phyloP scores from a whole-genome alignment of 805 yeast species.

The Babjeviella inositovora region DNA sequence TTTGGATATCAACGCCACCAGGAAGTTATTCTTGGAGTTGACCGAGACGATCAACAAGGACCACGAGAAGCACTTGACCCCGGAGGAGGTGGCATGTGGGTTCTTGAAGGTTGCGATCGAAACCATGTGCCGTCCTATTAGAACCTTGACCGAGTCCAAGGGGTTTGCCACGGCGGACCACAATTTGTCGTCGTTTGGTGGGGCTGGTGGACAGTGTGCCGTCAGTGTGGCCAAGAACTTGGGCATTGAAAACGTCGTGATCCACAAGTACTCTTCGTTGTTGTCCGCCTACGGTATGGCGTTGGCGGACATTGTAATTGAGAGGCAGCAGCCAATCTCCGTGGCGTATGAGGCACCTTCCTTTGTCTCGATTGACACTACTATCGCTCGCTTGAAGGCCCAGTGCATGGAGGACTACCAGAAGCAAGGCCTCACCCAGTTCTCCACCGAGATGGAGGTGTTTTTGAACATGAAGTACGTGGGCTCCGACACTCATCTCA shows the following conservation, averaged over 20 bases:
- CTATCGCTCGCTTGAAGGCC: conserved; percentile 16
- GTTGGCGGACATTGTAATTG: conserved; percentile 73
- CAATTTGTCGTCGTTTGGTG: conserved; percentile 73
- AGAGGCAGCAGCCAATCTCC: conserved; percentile 47
- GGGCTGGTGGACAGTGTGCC: conserved; percentile 91
- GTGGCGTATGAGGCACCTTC: conserved; percentile 17
- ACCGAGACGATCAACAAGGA: conserved; percentile 40
- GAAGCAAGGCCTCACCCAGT: conserved; percentile 35
- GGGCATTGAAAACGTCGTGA: conserved; percentile 52
- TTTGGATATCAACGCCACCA: conserved; percentile 39
- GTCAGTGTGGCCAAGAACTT: conserved; percentile 57
- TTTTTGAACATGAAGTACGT: conserved; percentile 67
- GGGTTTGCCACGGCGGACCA: conserved; percentile 57
- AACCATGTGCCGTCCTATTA: conserved; percentile 81
- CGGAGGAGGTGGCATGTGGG: conserved; percentile 66
- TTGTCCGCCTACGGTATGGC: conserved; percentile 83
- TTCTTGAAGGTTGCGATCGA: conserved; percentile 76
- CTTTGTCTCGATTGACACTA: conserved; percentile 13
- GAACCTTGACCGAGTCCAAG: conserved; percentile 73
- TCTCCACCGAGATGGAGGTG: conserved; percentile 36
- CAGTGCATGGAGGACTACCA: conserved; percentile 8
- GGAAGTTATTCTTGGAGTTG: conserved; percentile 30
- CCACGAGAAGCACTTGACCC: conserved; percentile 20
- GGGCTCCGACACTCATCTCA: conserved; percentile 81
- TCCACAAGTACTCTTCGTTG: conserved; percentile 72